A percentile compares a stretch with the other conserved stretches of the same genome.
Conservation (phyloP, 306 rosid species). For the Elaeagnus macrophylla region DNA sequence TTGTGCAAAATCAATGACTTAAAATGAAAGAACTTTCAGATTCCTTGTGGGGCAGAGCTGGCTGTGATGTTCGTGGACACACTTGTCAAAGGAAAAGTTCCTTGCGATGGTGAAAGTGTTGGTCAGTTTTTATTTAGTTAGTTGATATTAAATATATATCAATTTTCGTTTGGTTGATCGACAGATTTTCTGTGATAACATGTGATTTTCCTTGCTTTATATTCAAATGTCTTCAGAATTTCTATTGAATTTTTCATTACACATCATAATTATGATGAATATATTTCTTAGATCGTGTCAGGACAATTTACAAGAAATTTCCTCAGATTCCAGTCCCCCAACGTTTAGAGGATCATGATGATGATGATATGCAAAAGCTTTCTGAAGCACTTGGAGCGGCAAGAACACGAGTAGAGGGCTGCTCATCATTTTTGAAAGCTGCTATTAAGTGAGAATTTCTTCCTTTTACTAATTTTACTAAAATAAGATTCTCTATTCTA, state of each 20-base stretch:
- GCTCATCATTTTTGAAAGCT: constrained; percentile 86
- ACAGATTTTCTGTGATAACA: constrained; percentile 3
- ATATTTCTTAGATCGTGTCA: constrained; percentile 46
- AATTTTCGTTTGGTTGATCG: neutral
- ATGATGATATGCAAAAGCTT: constrained; percentile 65
- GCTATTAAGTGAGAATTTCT: constrained; percentile 59
- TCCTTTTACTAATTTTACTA: constrained; percentile 1
- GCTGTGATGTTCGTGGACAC: constrained; percentile 82
- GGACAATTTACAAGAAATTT: constrained; percentile 57
- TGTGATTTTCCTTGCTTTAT: constrained; percentile 6
- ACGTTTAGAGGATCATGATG: constrained; percentile 63
- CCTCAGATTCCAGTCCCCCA: constrained; percentile 69
- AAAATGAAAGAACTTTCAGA: constrained; percentile 33
- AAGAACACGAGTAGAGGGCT: constrained; percentile 78
- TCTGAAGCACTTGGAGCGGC: constrained; percentile 83
- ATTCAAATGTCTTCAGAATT: neutral
- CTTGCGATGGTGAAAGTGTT: constrained; percentile 50
- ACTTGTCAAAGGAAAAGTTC: constrained; percentile 67
- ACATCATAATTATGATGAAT: constrained; percentile 26
- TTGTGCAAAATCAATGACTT: neutral
- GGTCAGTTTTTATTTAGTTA: constrained; percentile 47
- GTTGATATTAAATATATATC: constrained; percentile 14
- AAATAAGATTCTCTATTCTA: neutral
- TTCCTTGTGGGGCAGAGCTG: constrained; percentile 94
- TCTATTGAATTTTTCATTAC: constrained; percentile 5